A percentile compares a stretch with the other conserved stretches of the same genome.
phyloP scores from a whole-genome alignment of 495 filamentous ascomycete species.

The Daldinia vernicosa region DNA sequence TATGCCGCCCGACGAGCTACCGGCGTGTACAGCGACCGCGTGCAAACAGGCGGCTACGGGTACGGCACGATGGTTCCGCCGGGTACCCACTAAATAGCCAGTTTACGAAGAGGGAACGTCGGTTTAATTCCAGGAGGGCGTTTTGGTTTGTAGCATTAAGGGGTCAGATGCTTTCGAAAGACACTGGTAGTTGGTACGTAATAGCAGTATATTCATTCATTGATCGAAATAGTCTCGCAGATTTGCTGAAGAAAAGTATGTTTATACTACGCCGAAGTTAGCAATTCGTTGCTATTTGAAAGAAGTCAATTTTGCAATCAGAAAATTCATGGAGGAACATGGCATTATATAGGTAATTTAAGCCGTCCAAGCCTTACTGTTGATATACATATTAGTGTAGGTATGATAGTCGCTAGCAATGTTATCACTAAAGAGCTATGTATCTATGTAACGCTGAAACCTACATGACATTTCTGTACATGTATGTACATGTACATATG shows the following conservation, averaged over 20 bases:
- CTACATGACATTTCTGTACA: too few relatives aligned
- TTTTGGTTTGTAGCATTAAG: background rate
- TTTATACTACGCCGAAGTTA: too few relatives aligned
- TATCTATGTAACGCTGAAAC: background rate
- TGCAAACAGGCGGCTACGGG: constrained; percentile 73
- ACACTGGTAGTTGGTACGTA: background rate
- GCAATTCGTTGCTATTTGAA: too few relatives aligned
- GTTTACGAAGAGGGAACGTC: background rate
- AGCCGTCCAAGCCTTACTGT: too few relatives aligned
- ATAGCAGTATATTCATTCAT: background rate
- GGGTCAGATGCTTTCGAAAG: background rate
- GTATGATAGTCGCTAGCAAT: too few relatives aligned
- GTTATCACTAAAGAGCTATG: background rate
- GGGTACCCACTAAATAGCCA: constrained; percentile 15
- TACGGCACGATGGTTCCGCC: constrained; percentile 63
- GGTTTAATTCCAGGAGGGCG: too few relatives aligned
- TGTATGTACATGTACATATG: background rate
- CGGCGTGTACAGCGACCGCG: constrained; percentile 80
- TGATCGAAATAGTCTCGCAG: background rate
- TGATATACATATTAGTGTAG: too few relatives aligned
- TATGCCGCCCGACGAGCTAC: constrained; percentile 63
- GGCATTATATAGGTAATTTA: too few relatives aligned
- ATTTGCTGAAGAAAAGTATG: background rate
- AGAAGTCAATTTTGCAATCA: too few relatives aligned
- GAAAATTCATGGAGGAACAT: too few relatives aligned